Conservation (phyloP, 1,284 basidiomycete species). For the Cutaneotrichosporon sp. region DNA sequence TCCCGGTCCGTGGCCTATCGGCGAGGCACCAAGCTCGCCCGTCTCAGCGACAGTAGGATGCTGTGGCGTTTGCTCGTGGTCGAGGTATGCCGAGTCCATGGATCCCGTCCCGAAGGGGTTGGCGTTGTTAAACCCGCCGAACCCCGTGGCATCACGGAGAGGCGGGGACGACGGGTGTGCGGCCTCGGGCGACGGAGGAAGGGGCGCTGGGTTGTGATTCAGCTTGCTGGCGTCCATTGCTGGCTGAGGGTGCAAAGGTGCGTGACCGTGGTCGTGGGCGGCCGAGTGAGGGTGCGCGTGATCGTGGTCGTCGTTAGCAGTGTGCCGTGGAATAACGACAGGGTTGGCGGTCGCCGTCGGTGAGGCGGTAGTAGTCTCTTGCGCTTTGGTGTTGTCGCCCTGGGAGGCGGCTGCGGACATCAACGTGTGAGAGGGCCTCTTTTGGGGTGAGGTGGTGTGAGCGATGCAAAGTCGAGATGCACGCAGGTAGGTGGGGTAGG, state of each 20-base stretch:
- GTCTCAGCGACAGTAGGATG: slow-evolving; percentile 45
- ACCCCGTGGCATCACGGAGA: slow-evolving; percentile 4
- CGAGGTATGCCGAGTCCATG: slow-evolving; percentile 23
- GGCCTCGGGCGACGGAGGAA: slow-evolving; percentile 8
- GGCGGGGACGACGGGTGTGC: slow-evolving; percentile 21
- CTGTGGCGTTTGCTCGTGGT: slow-evolving; percentile 9
- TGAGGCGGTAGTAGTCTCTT: no score
- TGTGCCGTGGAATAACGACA: no score
- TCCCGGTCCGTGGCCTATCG: slow-evolving; percentile 20
- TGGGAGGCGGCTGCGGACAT: no score
- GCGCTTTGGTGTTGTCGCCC: no score
- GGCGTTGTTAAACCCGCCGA: background rate
- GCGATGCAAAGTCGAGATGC: no score
- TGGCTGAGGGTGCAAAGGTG: background rate
- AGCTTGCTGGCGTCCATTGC: slow-evolving; percentile 36
- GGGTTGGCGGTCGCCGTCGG: no score
- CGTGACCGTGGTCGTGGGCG: background rate
- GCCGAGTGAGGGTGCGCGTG: background rate
- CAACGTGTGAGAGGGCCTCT: no score
- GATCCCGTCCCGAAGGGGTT: no score
- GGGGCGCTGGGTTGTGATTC: slow-evolving; percentile 36
- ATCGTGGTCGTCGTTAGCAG: background rate
- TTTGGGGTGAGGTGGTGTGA: no score
- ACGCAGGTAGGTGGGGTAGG: no score
- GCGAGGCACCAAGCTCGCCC: slow-evolving; percentile 19